Evolutionary conservation across 2,329 filamentous ascomycete species (phyloP), one percentile per base, ranked within the genome.

Genomic region (Clarireedia sp.): DNA sequence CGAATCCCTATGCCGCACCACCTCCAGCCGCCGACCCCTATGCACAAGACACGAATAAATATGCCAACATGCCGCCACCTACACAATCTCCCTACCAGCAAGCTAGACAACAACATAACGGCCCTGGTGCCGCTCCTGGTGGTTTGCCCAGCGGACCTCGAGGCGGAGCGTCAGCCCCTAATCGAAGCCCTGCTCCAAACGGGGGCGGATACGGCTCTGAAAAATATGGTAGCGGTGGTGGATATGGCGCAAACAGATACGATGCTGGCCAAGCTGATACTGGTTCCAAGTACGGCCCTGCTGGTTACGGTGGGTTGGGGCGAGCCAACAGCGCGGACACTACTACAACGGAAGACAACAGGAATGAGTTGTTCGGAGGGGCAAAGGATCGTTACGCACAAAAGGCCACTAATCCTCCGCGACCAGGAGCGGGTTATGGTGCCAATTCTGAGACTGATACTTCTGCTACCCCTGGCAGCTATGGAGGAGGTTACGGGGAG

Each of bases 231-330:
- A 75, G 74, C 14, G 61, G 71, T 14, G 72, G 72, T 37, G 78
- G 78, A 36, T 82, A 82, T 58, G 77, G 77, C 12, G 70, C 69
- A 59, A 81, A 78, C 62, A 71, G 75, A 68, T 83, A 83, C 65
- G 75, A 77, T 41, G 71, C 65, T 59, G 65, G 70, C 33, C 63
- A 67, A 54, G 62, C 62, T 16, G 59, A 70, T 9, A 60, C 68
- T 29, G 67, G 67, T 40, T 66, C 71, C 57, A 70, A 73, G 63
- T 68, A 68, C 56, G 77, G 79, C 12, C 75, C 77, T 10, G 79
- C 80, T 47, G 82, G 82, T 26, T 86, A 86, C 60, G 82, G 83
- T 37, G 81, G 81, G 6, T 71, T 85, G 55, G 80, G 79, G 46
- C 72, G 73, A 48, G 68, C 68, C 33, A 72, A 73, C 48, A 74